Conservation (phyloP, 2,329 filamentous ascomycete species). For the Ceratocystis cubensis region DNA sequence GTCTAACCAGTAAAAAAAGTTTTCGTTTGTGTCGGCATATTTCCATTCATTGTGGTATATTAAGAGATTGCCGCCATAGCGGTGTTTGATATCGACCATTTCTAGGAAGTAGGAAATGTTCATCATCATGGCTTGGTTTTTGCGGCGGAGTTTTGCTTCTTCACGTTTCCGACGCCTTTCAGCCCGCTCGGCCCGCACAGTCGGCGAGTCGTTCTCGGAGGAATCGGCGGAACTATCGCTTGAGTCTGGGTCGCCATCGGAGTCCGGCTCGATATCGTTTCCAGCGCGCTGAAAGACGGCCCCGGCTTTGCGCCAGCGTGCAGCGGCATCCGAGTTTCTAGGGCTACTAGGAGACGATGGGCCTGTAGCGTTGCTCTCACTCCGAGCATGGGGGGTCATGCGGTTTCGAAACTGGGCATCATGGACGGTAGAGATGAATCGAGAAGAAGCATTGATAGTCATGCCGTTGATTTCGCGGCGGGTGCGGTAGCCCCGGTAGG, state of each 20-base stretch:
- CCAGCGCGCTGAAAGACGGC: slow-evolving; percentile 60
- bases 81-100: slow-evolving; percentile 77
- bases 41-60: slow-evolving; percentile 81
- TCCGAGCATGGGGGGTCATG: slow-evolving; percentile 33
- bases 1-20: slow-evolving; percentile 92
- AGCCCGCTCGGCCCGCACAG: slow-evolving; percentile 30
- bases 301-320: slow-evolving; percentile 62
- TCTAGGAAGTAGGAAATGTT: slow-evolving; percentile 73
- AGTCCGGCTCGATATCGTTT: slow-evolving; percentile 45
- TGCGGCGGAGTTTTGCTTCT: slow-evolving; percentile 29
- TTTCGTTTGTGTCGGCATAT: slow-evolving; percentile 60
- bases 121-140: slow-evolving; percentile 63
- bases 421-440: slow-evolving; percentile 56
- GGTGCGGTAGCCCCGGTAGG: slow-evolving; percentile 64
- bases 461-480: slow-evolving; percentile 59
- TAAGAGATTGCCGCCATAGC: slow-evolving; percentile 71
- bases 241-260: slow-evolving; percentile 29
- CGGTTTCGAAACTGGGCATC: slow-evolving; percentile 44
- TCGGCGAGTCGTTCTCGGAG: slow-evolving; percentile 24
- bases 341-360: slow-evolving; percentile 20
- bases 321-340: slow-evolving; percentile 28
- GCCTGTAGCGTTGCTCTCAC: slow-evolving; percentile 20
- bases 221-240: slow-evolving; percentile 24
- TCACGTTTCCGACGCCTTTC: slow-evolving; percentile 32
- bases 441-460: slow-evolving; percentile 53